Evolutionary conservation across 768 basidiomycete genomes (phyloP).

Genomic region (Phanerochaete carnosa): DNA sequence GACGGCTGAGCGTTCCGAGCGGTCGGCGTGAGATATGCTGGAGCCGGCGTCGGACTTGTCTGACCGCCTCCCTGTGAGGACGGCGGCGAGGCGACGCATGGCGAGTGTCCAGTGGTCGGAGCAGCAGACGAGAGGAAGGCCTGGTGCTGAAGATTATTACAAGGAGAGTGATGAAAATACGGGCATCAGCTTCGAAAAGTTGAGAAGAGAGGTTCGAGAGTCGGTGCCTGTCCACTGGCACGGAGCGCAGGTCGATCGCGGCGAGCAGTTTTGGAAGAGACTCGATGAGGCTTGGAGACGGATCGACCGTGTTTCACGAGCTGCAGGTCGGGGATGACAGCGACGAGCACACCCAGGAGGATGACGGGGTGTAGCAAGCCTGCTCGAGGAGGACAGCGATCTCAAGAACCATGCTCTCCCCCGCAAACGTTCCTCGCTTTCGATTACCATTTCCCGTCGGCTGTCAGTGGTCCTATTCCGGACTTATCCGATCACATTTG

Average conservation of each 20-base stretch:
- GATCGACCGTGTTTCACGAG: neutral
- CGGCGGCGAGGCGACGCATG: conserved; percentile 67
- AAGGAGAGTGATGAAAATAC: neutral
- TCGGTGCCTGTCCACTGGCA: neutral
- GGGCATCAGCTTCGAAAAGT: conserved; percentile 8
- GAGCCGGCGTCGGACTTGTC: conserved; percentile 36
- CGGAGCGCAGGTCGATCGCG: neutral
- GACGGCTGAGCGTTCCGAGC: conserved; percentile 3
- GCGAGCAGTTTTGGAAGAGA: neutral
- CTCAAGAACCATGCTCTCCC: conserved; percentile 4
- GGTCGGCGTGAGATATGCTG: conserved; percentile 14
- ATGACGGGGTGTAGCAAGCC: conserved; percentile 8
- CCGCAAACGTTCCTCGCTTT: conserved; percentile 7
- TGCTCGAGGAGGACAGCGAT: conserved; percentile 9
- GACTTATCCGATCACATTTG: neutral
- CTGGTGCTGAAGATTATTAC: conserved; percentile 1
- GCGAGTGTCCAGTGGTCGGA: conserved; percentile 15
- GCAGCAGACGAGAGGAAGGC: neutral
- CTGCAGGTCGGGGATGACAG: conserved; percentile 1
- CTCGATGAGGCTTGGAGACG: neutral
- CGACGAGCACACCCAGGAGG: conserved; percentile 2
- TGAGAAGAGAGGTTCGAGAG: conserved; percentile 1
- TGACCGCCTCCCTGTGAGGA: conserved; percentile 44
- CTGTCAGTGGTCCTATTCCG: conserved; percentile 2
- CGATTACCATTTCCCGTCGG: neutral